phyloP scores from a whole-genome alignment of 192 early-diverging fungal species.

The Backusella morwellensis region DNA sequence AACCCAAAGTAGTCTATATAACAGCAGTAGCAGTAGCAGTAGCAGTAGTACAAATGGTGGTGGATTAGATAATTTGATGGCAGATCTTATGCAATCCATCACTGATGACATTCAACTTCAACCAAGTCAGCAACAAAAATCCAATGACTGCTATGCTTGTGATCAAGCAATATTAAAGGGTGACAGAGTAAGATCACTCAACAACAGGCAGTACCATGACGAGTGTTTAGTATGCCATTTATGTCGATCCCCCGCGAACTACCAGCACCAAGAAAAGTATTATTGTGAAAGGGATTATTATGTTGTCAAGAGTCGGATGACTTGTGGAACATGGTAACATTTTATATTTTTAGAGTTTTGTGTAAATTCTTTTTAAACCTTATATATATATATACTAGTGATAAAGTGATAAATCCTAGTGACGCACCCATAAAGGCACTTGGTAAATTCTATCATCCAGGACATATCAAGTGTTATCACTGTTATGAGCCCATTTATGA shows the following conservation, averaged over 20 bases:
- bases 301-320: slow-evolving; percentile 32
- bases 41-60: neutral
- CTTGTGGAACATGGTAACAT: slow-evolving; percentile 55
- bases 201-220: slow-evolving; percentile 33
- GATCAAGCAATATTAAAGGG: neutral
- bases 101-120: slow-evolving; percentile 11
- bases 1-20: neutral
- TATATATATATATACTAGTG: slow-evolving; percentile 15
- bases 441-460: slow-evolving; percentile 62
- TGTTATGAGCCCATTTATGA: slow-evolving; percentile 65
- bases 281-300: slow-evolving; percentile 64
- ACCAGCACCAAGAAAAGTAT: slow-evolving; percentile 55
- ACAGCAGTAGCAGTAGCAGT: neutral
- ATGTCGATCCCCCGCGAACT: slow-evolving; percentile 40
- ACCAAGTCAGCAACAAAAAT: neutral
- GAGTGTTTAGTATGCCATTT: slow-evolving; percentile 55
- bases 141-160: neutral
- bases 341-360: neutral
- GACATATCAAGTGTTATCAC: slow-evolving; percentile 61
- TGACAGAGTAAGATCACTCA: neutral
- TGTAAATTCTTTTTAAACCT: neutral
- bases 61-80: slow-evolving; percentile 31
- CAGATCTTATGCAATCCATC: slow-evolving; percentile 30
- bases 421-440: slow-evolving; percentile 55
- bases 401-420: slow-evolving; percentile 28